Percentiles rank a stretch among this genome's conserved stretches.
Conservation (phyloP, 257 asterid species). For the Lycium ferocissimum region DNA sequence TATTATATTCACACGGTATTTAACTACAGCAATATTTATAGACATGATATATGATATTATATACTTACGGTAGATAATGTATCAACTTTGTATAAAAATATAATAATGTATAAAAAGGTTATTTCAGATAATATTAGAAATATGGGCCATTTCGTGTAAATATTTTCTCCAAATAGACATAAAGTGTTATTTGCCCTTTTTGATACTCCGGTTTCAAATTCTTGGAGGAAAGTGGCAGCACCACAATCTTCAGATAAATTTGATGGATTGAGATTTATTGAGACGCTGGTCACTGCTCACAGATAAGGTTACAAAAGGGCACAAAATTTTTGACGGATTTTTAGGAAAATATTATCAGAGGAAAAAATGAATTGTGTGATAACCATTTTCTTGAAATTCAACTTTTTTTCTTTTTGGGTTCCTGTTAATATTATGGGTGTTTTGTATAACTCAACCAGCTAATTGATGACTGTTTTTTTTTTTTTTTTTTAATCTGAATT, state of each 20-base stretch:
- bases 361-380: background rate
- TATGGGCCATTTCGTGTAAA: too few species aligned
- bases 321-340: background rate
- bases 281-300: constrained; percentile 35
- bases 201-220: background rate
- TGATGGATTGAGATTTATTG: constrained; percentile 39
- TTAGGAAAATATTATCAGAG: constrained; percentile 7
- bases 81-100: too few species aligned
- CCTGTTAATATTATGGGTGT: background rate
- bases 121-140: too few species aligned
- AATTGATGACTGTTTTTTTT: background rate
- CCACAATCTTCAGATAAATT: constrained; percentile 29
- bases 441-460: background rate
- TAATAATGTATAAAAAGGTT: too few species aligned
- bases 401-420: background rate
- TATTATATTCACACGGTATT: too few species aligned
- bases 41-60: too few species aligned
- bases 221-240: background rate
- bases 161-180: too few species aligned
- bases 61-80: too few species aligned
- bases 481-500: background rate
- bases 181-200: too few species aligned
- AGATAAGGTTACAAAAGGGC: constrained; percentile 7
- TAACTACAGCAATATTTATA: too few species aligned
- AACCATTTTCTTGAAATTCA: background rate